These are phyloP conservation scores for Physocladia obscura DNA, from an alignment of 192 early-diverging fungal genomes.

Conservation along the genomic window DNA sequence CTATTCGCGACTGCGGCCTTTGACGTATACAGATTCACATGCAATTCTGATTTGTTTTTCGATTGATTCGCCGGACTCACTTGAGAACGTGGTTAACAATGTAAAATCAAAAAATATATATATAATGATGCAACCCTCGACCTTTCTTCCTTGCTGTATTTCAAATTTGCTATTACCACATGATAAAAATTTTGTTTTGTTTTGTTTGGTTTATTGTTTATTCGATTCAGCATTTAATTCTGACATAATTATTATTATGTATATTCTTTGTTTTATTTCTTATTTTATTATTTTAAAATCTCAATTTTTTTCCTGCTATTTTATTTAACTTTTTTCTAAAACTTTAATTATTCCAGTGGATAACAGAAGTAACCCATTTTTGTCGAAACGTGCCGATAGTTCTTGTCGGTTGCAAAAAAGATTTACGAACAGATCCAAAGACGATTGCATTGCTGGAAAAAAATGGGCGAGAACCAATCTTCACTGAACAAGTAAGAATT, in stretches of 20 bases:
- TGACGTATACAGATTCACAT: constrained; percentile 80
- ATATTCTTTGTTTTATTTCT: background rate
- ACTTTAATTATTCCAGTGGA: too few relatives aligned
- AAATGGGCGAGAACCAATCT: constrained; percentile 6
- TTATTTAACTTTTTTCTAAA: too few relatives aligned
- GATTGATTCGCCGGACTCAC: constrained; percentile 40
- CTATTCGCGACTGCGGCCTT: constrained; percentile 79
- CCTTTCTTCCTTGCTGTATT: background rate
- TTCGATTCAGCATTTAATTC: background rate
- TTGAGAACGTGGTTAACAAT: constrained; percentile 23
- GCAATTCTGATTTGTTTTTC: constrained; percentile 83
- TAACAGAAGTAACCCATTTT: constrained; percentile 30
- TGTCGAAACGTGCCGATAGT: constrained; percentile 26
- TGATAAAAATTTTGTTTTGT: too few relatives aligned
- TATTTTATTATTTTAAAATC: too few relatives aligned
- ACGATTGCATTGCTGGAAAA: background rate
- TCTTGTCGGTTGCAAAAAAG: constrained; percentile 33
- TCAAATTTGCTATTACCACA: background rate
- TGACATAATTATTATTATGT: background rate
- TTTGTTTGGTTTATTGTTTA: background rate
- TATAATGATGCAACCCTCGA: background rate
- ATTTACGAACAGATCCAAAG: constrained; percentile 16
- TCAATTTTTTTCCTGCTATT: too few relatives aligned
- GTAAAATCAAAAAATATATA: background rate
- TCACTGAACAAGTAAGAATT: background rate